Base-by-base conservation (phyloP, 306 rosid species). In the Acacia melanoxylon region DNA sequence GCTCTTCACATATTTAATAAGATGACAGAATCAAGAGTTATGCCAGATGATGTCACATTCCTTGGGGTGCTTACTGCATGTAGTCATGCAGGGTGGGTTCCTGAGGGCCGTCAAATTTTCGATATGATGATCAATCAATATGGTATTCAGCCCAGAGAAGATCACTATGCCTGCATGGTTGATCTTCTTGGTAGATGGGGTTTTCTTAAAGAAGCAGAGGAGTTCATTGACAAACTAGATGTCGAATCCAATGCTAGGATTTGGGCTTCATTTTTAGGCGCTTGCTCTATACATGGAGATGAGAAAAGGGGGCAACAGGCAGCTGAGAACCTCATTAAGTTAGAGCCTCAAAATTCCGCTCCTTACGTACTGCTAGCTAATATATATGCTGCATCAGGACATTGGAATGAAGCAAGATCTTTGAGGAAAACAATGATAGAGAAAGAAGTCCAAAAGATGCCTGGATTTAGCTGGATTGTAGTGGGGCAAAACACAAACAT, bases 51-150 rank as follows among this genome's bases (percentile, higher is more conserved):
- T 76, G 89, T 94, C 79, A 92, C 97, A 15, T 89, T 94, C 84
- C 97, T 94, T 27, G 97, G 98, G 12, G 89, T 92, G 84, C 98
- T 94, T 78, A 90, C 91, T 52, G 97, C 97, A 11, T 94, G 95
- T 76, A 92, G 98, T 81, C 98, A 92, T 86, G 88, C 92, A 31
- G 97, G 97, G 70, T 87, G 85, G 84, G 95, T 94, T 68, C 77
- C 69, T 25, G 90, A 94, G 83, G 98, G 98, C 59, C 88, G 75
- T 31, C 86, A 41, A 58, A 85, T 89, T 62, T 94, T 90, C 67
- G 69, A 88, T 31, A 12, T 48, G 72, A 88, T 92, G 94, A 84
- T 90, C 19, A 74, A 83, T 54, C 42, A 56, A 76, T 89, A 91
- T 77, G 74, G 85, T 76, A 84, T 91, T 75, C 82, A 33, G 35